Base-by-base conservation (phyloP, 805 yeast species). In the Teunomyces aglyptinius region DNA sequence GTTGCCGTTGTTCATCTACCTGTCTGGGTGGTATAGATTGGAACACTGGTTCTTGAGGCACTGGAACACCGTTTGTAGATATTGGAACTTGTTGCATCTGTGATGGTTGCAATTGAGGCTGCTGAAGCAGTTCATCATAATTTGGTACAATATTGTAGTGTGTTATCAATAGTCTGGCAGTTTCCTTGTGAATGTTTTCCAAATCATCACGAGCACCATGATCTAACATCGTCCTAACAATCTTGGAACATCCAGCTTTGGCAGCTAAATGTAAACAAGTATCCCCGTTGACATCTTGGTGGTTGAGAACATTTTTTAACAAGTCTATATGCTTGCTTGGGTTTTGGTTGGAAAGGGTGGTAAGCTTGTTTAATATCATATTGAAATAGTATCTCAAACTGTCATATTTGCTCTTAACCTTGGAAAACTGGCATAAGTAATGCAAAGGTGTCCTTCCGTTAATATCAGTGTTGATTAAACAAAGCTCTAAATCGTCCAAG, bases 341-440 rank as follows among this genome's bases (percentile, higher is more conserved):
- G 44, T 56, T 61, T 28, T 56, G 63, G 34, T 61, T 58, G 13
- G 71, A 56, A 53, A 71, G 55, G 4, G 58, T 85, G 2, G 86
- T 77, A 38, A 91, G 68, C 63, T 86, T 89, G 22, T 85, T 84
- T 52, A 92, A 73, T 34, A 91, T 68, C 10, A 83, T 77, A 58
- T 86, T 94, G 54, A 89, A 69, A 63, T 94, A 92, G 64, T 91
- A 91, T 31, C 86, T 71, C 7, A 96, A 87, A 6, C 96, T 83
- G 1, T 91, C 86, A 12, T 85, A 74, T 52, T 89, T 81, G 13
- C 85, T 77, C 47, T 76, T 73, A n/a, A 83, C 76, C 42, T 81
- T 77, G 27, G 87, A 83, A 49, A 85, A 81, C 55, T 72, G 77
- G 19, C 92, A 87, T 48, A 92, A 83, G 61, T 90, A 94, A 62